These are phyloP conservation scores for Diaporthe capsici DNA, from an alignment of 2,329 filamentous ascomycete species.

Conservation along the genomic window DNA sequence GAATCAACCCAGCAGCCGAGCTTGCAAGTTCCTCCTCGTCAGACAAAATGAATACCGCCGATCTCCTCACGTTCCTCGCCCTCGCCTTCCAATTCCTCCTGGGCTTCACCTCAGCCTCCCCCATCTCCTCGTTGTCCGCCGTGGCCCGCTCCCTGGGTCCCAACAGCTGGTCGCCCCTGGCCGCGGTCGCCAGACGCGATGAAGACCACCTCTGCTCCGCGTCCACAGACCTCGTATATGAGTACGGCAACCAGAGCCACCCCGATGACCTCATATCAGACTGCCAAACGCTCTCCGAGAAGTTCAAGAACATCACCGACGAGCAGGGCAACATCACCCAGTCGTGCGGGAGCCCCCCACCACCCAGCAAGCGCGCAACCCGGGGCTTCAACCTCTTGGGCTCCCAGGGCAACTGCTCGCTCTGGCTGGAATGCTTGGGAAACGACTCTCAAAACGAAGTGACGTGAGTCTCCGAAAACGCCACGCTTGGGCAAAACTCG, in stretches of 20 bases:
- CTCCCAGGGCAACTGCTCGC: background rate
- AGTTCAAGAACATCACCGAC: background rate
- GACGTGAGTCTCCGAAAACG: background rate
- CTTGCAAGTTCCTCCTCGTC: rapidly evolving
- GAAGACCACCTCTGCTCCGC: background rate
- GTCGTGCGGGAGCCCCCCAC: background rate
- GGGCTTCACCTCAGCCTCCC: background rate
- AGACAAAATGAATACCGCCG: background rate
- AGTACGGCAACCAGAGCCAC: background rate
- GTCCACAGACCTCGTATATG: background rate
- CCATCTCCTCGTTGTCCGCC: background rate
- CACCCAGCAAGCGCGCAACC: background rate
- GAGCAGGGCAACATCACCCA: background rate
- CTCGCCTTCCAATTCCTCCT: background rate
- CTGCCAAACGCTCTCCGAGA: background rate
- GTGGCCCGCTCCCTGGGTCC: background rate
- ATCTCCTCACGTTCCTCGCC: background rate
- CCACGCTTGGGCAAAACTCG: background rate
- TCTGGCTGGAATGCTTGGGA: background rate
- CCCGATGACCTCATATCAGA: background rate
- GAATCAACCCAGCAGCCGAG: background rate
- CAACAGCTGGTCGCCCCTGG: too few relatives aligned
- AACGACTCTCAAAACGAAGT: background rate
- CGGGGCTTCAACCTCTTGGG: background rate
- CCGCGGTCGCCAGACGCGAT: background rate